Evolutionary conservation across 768 basidiomycete genomes (phyloP).

Genomic region (Tulasnella sp.): DNA sequence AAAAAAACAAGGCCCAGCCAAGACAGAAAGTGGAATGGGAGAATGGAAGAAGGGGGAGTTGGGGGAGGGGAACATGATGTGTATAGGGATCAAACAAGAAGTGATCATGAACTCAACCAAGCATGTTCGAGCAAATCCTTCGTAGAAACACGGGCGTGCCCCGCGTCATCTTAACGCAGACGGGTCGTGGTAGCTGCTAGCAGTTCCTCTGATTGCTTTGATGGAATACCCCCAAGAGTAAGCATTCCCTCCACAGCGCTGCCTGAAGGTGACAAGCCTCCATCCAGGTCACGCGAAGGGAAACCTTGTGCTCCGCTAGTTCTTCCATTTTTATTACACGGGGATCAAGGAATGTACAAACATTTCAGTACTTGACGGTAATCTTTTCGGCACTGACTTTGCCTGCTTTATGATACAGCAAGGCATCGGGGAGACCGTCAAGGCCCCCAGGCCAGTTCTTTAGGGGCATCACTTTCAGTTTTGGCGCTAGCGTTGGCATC

Average conservation of each 20-base stretch:
- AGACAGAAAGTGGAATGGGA: conserved; percentile 9
- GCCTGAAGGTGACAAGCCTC: background rate
- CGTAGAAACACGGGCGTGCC: conserved; percentile 59
- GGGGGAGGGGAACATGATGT: background rate
- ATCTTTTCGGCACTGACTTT: conserved; percentile 25
- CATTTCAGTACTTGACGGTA: background rate
- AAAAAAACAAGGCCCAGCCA: conserved; percentile 2
- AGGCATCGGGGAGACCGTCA: conserved; percentile 20
- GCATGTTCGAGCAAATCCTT: conserved; percentile 64
- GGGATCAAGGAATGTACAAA: background rate
- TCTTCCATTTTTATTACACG: background rate
- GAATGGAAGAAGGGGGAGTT: background rate
- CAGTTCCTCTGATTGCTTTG: background rate
- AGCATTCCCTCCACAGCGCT: background rate
- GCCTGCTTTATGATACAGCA: conserved; percentile 22
- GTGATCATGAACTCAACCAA: conserved; percentile 45
- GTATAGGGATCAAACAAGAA: background rate
- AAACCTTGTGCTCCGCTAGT: background rate
- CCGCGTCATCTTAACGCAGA: background rate
- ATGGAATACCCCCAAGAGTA: background rate
- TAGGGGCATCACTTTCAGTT: conserved; percentile 12
- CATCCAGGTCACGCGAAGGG: background rate
- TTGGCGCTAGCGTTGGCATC: background rate
- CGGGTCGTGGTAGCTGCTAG: background rate
- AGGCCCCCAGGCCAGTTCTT: conserved; percentile 21